Conservation (phyloP, 345 rosid species). For the Hibiscus mutabilis region DNA sequence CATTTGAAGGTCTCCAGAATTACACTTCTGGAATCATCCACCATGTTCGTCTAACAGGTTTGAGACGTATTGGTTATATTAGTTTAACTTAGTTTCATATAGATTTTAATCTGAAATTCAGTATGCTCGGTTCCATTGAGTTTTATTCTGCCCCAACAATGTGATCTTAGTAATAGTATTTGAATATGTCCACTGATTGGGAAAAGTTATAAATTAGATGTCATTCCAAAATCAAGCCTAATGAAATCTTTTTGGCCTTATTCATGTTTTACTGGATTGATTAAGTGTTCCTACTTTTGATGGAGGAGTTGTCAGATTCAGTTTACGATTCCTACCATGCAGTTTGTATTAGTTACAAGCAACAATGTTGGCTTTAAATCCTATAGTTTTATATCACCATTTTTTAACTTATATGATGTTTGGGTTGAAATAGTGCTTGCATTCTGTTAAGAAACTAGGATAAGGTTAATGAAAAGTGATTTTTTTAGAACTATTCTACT, state of each 20-base stretch:
- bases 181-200: not conserved
- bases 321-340: not conserved
- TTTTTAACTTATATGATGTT: not conserved
- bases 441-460: not conserved
- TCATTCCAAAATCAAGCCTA: not conserved
- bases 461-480: not conserved
- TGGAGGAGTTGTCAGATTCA: not conserved
- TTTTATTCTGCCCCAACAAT: not conserved
- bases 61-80: not conserved
- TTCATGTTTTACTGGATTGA: not conserved
- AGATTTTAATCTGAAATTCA: not conserved
- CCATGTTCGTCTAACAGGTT: conserved; percentile 68
- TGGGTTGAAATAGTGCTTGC: not conserved
- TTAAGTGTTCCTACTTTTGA: not conserved
- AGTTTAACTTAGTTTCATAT: not conserved
- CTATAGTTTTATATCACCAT: not conserved
- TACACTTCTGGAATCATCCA: conserved; percentile 87
- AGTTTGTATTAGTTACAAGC: not conserved
- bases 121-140: not conserved
- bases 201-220: not conserved
- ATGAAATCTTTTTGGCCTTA: not conserved
- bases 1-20: conserved; percentile 50
- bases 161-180: not conserved
- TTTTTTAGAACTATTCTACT: not conserved
- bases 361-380: not conserved